Percentiles rank a stretch among this genome's conserved stretches.
Evolutionary conservation across 805 yeast genomes (phyloP).

Genomic region (Ogataea sp.): DNA sequence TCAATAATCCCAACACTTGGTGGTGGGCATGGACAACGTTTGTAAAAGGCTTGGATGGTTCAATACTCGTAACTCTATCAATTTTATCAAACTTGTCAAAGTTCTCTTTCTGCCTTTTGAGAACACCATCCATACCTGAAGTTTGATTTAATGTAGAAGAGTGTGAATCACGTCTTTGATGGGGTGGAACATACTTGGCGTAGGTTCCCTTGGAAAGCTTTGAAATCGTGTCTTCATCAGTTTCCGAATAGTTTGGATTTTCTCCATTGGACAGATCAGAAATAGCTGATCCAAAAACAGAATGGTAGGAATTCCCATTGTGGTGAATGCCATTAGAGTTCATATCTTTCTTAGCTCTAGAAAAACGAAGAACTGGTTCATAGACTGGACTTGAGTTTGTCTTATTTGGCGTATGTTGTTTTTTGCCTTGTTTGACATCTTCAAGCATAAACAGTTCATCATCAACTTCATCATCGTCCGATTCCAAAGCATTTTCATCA

Average conservation of each 20-base stretch:
- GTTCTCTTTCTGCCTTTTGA: slow-evolving; percentile 6
- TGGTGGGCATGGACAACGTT: not conserved
- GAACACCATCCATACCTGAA: slow-evolving; percentile 8
- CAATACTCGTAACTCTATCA: too few species aligned
- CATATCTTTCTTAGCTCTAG: slow-evolving; percentile 5
- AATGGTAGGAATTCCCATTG: too few species aligned
- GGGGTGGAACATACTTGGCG: slow-evolving; percentile 43
- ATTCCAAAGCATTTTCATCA: slow-evolving; percentile 14
- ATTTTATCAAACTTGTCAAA: slow-evolving; percentile 1
- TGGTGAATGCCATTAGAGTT: not conserved
- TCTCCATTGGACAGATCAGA: slow-evolving; percentile 6
- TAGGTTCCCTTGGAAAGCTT: not conserved
- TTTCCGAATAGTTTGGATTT: not conserved
- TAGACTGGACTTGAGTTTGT: not conserved
- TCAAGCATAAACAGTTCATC: slow-evolving; percentile 34
- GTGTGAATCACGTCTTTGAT: slow-evolving; percentile 36
- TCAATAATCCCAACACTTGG: not conserved
- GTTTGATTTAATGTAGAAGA: slow-evolving; percentile 14
- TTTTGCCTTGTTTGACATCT: slow-evolving; percentile 12
- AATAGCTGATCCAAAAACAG: not conserved
- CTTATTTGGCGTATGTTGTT: not conserved
- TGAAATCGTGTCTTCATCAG: not conserved
- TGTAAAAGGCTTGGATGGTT: not conserved
- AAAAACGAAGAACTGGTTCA: slow-evolving; percentile 2
- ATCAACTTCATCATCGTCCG: slow-evolving; percentile 25